Evolutionary conservation across 306 rosid genomes (phyloP), one percentile per base, ranked within the genome.

Genomic region (Lathyrus tuberosus): DNA sequence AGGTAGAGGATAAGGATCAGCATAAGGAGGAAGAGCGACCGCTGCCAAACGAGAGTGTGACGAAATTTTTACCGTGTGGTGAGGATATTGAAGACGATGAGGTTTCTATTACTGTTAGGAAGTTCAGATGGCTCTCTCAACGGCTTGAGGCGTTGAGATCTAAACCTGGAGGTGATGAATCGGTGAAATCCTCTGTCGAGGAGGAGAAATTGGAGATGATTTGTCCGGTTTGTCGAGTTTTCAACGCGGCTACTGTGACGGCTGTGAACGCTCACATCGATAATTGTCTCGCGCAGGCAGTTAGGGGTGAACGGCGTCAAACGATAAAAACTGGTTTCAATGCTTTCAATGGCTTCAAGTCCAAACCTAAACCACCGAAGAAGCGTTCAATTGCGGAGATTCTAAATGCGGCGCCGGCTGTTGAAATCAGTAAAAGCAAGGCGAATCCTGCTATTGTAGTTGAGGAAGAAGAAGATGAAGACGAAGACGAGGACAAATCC

Each of bases 381-480:
- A 91, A 94, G 80, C 83, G 97, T 60, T 94, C 99, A 8, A 91
- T 94, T 47, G 88, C 96, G 0, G 99, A 94, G 81, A 94, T 94
- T 69, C 95, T 91, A 57, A 82, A 86, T 0, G 89, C 74, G 15
- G 97, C 96, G 42, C 98, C 96, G 14, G 96, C 84, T 78, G 81
- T 94, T 28, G 82, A 74, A 70, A 52, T 84, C 1, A 30, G 60
- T 42, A 67, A 35, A 35, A 35, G 40, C 10, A 35, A 35, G 40
- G 10, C 40, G 40, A 35, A 35, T 35, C 40, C 40, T 35, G 7
- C 40, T 35, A 35, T 35, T 35, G 10, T 7, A 7, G 78, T 77
- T 15, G 71, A 22, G 10, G 73, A 44, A 37, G 63, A 38, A 8
- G 80, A 75, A 12, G 78, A 81, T 11, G 70, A 71, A 4, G 76